Evolutionary conservation across 148 eudicot species (phyloP).

Genomic region (Persicaria maculosa): DNA sequence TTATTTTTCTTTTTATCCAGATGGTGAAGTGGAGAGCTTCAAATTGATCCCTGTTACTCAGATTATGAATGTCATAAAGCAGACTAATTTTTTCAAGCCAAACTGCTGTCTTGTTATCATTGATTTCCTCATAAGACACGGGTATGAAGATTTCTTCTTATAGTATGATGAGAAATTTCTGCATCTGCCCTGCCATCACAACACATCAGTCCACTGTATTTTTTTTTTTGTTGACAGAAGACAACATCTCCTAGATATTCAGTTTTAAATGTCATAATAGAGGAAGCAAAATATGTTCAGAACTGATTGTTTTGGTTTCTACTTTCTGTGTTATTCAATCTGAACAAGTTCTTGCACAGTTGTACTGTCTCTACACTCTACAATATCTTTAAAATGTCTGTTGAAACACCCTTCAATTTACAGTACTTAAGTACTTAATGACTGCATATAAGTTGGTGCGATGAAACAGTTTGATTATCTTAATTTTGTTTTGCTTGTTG

Average conservation of each 20-base stretch:
- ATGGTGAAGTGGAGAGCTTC: conserved; percentile 95
- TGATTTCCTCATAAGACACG: conserved; percentile 93
- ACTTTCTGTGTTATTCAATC: neutral
- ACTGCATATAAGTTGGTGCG: neutral
- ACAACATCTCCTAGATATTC: neutral
- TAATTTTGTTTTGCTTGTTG: neutral
- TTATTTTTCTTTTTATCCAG: conserved; percentile 24
- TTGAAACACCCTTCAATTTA: neutral
- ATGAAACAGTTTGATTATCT: neutral
- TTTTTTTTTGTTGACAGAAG: neutral
- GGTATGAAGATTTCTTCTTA: conserved; percentile 35
- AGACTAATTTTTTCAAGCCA: conserved; percentile 52
- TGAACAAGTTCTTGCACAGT: neutral
- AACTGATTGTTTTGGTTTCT: neutral
- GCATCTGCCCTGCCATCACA: neutral
- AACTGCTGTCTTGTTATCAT: conserved; percentile 86
- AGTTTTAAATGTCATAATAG: neutral
- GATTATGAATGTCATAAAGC: conserved; percentile 56
- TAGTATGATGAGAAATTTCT: neutral
- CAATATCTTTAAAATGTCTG: neutral
- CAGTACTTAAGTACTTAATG: neutral
- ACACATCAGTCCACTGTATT: neutral
- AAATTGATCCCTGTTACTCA: conserved; percentile 48
- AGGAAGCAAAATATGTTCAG: neutral
- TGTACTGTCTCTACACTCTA: neutral